Conservation (phyloP, 441 rosid species). For the Jatropha podagrica region DNA sequence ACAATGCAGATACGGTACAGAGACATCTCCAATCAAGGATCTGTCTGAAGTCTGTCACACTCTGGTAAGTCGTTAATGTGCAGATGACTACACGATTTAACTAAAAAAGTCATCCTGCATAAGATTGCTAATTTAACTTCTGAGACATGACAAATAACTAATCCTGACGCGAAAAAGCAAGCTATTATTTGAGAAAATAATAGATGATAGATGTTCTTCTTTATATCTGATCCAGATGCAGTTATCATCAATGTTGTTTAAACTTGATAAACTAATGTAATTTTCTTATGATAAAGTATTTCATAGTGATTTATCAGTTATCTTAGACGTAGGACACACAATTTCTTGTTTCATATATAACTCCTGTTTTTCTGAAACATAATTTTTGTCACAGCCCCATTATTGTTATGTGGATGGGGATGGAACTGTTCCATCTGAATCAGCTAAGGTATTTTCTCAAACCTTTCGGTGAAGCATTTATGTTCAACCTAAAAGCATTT, state of each 20-base stretch:
- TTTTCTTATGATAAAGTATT: not conserved
- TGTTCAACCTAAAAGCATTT: not conserved
- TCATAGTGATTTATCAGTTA: not conserved
- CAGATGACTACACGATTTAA: conserved; percentile 9
- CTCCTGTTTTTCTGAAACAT: not conserved
- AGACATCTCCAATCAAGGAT: conserved; percentile 68
- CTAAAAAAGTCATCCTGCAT: not conserved
- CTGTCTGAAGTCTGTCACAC: conserved; percentile 82
- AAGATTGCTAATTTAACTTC: too few species aligned
- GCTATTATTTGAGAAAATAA: too few species aligned
- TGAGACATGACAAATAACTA: too few species aligned
- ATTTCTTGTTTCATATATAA: not conserved
- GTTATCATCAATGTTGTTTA: not conserved
- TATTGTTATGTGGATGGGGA: conserved; percentile 84
- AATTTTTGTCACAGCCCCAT: conserved; percentile 51
- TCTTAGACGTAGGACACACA: not conserved
- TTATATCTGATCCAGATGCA: not conserved
- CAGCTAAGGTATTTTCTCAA: conserved; percentile 53
- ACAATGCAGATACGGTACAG: conserved; percentile 72
- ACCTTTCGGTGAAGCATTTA: conserved; percentile 16
- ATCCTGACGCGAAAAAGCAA: too few species aligned
- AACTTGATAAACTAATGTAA: not conserved
- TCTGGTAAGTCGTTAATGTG: conserved; percentile 46
- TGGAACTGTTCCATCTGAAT: conserved; percentile 89
- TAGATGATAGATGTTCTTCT: too few species aligned